phyloP scores from a whole-genome alignment of 306 rosid genomes.

The Delonix regia region DNA sequence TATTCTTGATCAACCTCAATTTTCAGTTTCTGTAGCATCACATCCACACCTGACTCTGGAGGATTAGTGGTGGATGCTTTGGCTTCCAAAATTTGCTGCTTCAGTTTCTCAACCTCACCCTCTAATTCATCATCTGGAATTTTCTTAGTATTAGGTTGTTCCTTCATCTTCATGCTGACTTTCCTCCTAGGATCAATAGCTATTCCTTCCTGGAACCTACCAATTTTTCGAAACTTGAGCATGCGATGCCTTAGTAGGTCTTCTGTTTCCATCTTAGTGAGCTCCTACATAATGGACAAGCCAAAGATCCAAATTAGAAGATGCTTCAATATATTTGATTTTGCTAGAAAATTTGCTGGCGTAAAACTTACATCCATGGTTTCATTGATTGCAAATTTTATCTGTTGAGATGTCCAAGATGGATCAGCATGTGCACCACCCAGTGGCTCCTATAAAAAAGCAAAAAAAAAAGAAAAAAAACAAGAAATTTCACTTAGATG shows the following conservation, averaged over 20 bases:
- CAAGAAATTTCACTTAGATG: slow-evolving; percentile 29
- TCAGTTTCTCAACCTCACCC: slow-evolving; percentile 65
- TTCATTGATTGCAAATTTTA: slow-evolving; percentile 69
- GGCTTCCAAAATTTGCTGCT: slow-evolving; percentile 54
- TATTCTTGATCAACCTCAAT: slow-evolving; percentile 71
- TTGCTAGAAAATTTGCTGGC: slow-evolving; percentile 15
- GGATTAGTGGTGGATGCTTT: slow-evolving; percentile 50
- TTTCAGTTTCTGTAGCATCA: slow-evolving; percentile 59
- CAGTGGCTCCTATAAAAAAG: slow-evolving; percentile 73
- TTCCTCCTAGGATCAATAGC: slow-evolving; percentile 66
- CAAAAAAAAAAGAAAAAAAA: slow-evolving; percentile 18
- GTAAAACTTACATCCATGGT: slow-evolving; percentile 80
- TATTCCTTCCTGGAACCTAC: slow-evolving; percentile 77
- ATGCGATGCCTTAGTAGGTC: slow-evolving; percentile 70
- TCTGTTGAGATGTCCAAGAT: slow-evolving; percentile 82
- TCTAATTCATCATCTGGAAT: slow-evolving; percentile 51
- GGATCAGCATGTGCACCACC: slow-evolving; percentile 98
- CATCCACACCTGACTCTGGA: slow-evolving; percentile 48
- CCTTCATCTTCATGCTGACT: slow-evolving; percentile 76
- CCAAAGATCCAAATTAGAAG: slow-evolving; percentile 32
- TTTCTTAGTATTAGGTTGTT: slow-evolving; percentile 40
- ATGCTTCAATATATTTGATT: slow-evolving; percentile 26
- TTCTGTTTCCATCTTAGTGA: slow-evolving; percentile 59
- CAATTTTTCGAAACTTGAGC: slow-evolving; percentile 82
- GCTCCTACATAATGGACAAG: slow-evolving; percentile 64